phyloP scores from a whole-genome alignment of 805 yeast species.

The Yarrowia hollandica region DNA sequence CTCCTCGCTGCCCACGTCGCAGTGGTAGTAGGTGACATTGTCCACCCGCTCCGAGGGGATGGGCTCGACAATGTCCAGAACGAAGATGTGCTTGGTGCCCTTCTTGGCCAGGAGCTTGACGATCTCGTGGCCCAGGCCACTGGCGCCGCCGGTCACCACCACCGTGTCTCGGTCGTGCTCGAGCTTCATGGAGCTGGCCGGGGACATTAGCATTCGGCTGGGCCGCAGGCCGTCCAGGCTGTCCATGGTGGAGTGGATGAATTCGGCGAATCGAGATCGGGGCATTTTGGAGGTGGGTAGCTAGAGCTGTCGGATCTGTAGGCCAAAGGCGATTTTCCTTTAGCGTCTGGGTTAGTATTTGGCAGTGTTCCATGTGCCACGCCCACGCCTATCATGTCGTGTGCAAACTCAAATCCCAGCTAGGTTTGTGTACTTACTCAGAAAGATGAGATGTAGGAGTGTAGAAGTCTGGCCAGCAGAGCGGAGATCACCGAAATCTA shows the following conservation, averaged over 20 bases:
- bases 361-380: background rate
- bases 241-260: conserved; percentile 13
- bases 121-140: conserved; percentile 75
- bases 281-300: background rate
- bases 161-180: conserved; percentile 52
- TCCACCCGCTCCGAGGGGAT: conserved; percentile 40
- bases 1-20: conserved; percentile 65
- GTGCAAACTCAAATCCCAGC: conserved; percentile 9
- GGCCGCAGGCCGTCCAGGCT: conserved; percentile 19
- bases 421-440: conserved; percentile 15
- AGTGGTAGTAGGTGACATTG: conserved; percentile 56
- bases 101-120: conserved; percentile 48
- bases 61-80: conserved; percentile 61
- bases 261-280: conserved; percentile 3
- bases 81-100: conserved; percentile 55
- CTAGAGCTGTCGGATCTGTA: background rate
- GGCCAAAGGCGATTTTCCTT: background rate
- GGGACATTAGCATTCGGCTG: conserved; percentile 23
- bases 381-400: conserved; percentile 20
- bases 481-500: too few relatives aligned
- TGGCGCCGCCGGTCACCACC: conserved; percentile 79
- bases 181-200: conserved; percentile 17
- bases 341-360: conserved; percentile 15
- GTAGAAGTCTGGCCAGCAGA: conserved; percentile 20
- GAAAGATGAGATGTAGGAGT: background rate